These are phyloP conservation scores for Oemleria cerasiformis DNA, from an alignment of 306 rosid species.

Conservation along the genomic window DNA sequence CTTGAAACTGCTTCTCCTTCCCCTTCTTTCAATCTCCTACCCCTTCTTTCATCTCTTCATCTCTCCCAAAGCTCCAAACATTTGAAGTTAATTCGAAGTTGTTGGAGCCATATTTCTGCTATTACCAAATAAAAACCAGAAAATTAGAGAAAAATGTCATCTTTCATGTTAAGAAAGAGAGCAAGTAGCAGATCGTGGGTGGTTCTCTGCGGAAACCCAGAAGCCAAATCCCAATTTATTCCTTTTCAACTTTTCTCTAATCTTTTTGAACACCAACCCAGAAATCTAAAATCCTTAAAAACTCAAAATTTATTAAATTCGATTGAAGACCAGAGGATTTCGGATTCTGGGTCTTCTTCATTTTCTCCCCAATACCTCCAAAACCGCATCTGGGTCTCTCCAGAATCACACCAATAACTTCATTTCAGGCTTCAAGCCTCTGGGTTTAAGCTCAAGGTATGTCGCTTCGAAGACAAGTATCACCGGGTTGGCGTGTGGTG, in stretches of 20 bases:
- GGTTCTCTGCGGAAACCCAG: slow-evolving; percentile 8
- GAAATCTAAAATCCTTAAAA: background rate
- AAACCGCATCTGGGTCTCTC: slow-evolving; percentile 20
- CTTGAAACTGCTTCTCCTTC: no score
- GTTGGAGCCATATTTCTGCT: background rate
- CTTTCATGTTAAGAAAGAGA: slow-evolving; percentile 26
- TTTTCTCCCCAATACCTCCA: slow-evolving; percentile 14
- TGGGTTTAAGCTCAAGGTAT: background rate
- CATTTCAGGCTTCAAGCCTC: background rate
- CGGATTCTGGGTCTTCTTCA: slow-evolving; percentile 15
- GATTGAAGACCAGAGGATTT: background rate
- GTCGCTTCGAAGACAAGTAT: background rate
- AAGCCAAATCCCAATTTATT: background rate
- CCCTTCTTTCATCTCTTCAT: no score
- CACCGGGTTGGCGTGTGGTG: slow-evolving; percentile 8
- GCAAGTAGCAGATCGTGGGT: slow-evolving; percentile 19
- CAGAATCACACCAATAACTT: background rate
- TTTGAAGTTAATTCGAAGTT: background rate
- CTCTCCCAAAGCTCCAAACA: slow-evolving; percentile 3
- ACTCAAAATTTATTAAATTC: background rate
- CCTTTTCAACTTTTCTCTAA: background rate
- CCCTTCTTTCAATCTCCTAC: no score
- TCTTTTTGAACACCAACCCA: slow-evolving; percentile 6
- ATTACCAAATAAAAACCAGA: background rate
- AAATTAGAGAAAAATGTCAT: slow-evolving; percentile 31